Percentiles rank a stretch among this genome's conserved stretches.
phyloP scores from a whole-genome alignment of 2,329 filamentous ascomycete genomes.

The Xylaria sp. region DNA sequence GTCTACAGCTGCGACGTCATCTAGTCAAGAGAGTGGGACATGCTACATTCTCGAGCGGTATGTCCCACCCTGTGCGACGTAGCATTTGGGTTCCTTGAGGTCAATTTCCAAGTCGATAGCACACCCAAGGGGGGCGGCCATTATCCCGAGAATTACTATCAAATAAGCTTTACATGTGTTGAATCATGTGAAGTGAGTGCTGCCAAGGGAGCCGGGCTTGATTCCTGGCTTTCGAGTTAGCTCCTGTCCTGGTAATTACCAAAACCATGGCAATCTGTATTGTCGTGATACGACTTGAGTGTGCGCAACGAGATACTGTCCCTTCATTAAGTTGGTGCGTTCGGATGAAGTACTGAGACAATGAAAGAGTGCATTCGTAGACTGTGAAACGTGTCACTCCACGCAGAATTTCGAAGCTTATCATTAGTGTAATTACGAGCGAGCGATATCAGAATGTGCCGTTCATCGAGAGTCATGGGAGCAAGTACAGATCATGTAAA shows the following conservation, averaged over 20 bases:
- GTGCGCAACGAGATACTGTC: neutral
- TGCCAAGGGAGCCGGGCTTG: no score
- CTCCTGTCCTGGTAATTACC: neutral
- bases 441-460: neutral
- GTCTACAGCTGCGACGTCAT: neutral
- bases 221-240: neutral
- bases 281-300: neutral
- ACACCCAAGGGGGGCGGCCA: neutral
- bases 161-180: neutral
- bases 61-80: neutral
- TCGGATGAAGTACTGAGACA: neutral
- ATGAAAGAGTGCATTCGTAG: neutral
- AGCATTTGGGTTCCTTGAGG: neutral
- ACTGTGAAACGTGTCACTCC: constrained; percentile 1
- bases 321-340: neutral
- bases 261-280: neutral
- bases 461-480: neutral
- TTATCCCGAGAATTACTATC: neutral
- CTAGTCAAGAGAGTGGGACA: neutral
- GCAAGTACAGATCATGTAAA: neutral
- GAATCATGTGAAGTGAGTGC: no score
- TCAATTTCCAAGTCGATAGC: neutral
- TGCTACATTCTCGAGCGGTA: neutral
- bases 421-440: neutral
- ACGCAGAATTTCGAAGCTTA: neutral